phyloP scores from a whole-genome alignment of 352 stramenopile species.

The Globisporangium sylvaticum region DNA sequence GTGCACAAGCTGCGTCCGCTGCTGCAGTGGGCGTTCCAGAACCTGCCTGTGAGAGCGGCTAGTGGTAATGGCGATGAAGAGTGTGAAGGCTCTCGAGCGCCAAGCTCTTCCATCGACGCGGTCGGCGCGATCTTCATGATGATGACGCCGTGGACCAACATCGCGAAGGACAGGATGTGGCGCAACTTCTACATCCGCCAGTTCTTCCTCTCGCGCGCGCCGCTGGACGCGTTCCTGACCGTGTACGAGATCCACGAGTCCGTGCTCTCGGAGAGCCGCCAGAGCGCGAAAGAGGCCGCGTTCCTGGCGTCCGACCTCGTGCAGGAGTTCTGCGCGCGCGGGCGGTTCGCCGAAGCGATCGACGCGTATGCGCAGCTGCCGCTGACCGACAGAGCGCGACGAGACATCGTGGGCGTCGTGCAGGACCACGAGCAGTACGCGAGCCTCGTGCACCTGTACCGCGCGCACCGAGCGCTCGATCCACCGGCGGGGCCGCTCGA shows the following conservation, averaged over 20 bases:
- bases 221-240: slow-evolving; percentile 37
- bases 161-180: slow-evolving; percentile 38
- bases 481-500: slow-evolving; percentile 31
- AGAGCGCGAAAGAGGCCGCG: slow-evolving; percentile 19
- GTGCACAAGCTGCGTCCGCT: slow-evolving; percentile 32
- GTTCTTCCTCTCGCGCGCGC: slow-evolving; percentile 52
- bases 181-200: slow-evolving; percentile 57
- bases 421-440: slow-evolving; percentile 57
- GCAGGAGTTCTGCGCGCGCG: slow-evolving; percentile 51
- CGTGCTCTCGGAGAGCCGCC: neutral
- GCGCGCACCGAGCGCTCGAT: slow-evolving; percentile 30
- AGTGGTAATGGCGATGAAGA: neutral
- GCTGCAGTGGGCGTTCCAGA: slow-evolving; percentile 34
- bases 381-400: slow-evolving; percentile 25
- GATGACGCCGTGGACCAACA: slow-evolving; percentile 52
- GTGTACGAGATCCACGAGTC: slow-evolving; percentile 23
- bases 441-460: slow-evolving; percentile 43
- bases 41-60: neutral
- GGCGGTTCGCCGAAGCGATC: slow-evolving; percentile 52
- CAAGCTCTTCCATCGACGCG: neutral
- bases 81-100: neutral
- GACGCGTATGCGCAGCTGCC: slow-evolving; percentile 41
- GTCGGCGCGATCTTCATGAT: slow-evolving; percentile 29
- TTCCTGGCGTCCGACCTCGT: slow-evolving; percentile 28
- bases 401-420: slow-evolving; percentile 32